Conservation (phyloP, 2,329 filamentous ascomycete species). For the Fusarium compactum region DNA sequence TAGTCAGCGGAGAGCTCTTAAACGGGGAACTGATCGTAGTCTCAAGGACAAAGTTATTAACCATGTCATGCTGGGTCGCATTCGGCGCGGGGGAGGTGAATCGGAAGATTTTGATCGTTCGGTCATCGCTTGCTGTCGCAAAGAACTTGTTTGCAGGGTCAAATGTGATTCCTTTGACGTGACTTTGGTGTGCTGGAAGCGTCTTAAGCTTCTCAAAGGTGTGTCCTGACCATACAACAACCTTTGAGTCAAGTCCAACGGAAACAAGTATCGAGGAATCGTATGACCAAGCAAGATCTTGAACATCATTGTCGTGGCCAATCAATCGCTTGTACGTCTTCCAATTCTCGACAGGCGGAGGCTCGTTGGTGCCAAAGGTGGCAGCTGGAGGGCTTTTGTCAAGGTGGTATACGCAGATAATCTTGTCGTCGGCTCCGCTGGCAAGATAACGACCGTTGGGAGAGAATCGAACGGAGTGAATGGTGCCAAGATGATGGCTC, state of each 20-base stretch:
- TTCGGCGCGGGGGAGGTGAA: conserved; percentile 93
- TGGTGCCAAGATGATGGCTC: conserved; percentile 97
- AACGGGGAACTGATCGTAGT: conserved; percentile 92
- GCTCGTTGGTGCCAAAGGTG: conserved; percentile 90
- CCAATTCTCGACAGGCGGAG: conserved; percentile 97
- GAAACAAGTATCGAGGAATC: conserved; percentile 97
- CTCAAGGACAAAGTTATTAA: conserved; percentile 96
- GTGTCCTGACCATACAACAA: conserved; percentile 97
- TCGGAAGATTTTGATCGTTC: conserved; percentile 95
- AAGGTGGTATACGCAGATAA: conserved; percentile 95
- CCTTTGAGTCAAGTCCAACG: conserved; percentile 95
- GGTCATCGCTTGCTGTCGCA: conserved; percentile 95
- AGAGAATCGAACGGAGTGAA: conserved; percentile 96
- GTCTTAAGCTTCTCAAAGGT: conserved; percentile 99
- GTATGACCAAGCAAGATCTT: conserved; percentile 96
- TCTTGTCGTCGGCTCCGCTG: conserved; percentile 97
- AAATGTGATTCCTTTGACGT: conserved; percentile 98
- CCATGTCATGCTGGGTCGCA: conserved; percentile 92
- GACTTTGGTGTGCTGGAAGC: conserved; percentile 90
- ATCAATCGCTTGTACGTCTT: conserved; percentile 93
- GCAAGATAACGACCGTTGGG: conserved; percentile 95
- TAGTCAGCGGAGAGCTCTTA: conserved; percentile 90
- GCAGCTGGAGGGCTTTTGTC: conserved; percentile 84
- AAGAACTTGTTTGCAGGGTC: conserved; percentile 99
- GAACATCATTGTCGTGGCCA: conserved; percentile 98